A percentile compares a stretch with the other conserved stretches of the same genome.
Conservation (phyloP, 108 stramenopile species). For the Pseudonitzschia pungens region DNA sequence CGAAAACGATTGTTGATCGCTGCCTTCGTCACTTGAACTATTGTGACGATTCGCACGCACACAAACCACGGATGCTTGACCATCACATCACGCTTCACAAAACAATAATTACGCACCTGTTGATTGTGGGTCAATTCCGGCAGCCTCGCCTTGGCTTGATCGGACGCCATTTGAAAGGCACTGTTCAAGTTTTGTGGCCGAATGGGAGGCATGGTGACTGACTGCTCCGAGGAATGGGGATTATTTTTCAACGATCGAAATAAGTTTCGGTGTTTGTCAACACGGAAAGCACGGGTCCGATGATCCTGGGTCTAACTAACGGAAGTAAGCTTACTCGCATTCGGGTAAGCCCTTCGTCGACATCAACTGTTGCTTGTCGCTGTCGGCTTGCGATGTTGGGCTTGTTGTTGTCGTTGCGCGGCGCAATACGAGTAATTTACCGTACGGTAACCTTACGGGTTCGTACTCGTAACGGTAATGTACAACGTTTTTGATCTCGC, state of each 20-base stretch:
- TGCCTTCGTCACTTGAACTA: too few relatives aligned
- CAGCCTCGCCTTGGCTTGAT: constrained; percentile 71
- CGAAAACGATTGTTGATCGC: too few relatives aligned
- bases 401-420: not conserved
- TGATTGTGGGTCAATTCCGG: constrained; percentile 73
- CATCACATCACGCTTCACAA: too few relatives aligned
- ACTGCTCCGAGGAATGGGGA: not conserved
- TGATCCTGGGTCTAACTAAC: not conserved
- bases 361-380: not conserved
- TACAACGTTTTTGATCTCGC: not conserved
- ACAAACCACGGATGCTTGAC: too few relatives aligned
- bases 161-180: constrained; percentile 64
- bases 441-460: too few relatives aligned
- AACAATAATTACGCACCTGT: constrained; percentile 77
- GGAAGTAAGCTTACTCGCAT: too few relatives aligned
- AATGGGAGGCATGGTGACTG: constrained; percentile 27
- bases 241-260: not conserved
- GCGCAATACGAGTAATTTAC: too few relatives aligned
- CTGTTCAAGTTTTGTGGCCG: constrained; percentile 70
- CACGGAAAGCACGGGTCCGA: not conserved
- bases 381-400: not conserved
- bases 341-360: too few relatives aligned
- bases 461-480: too few relatives aligned
- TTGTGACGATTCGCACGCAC: too few relatives aligned
- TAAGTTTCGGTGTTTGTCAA: not conserved